phyloP scores from a whole-genome alignment of 306 rosid species.

The Sicyos baderoa region DNA sequence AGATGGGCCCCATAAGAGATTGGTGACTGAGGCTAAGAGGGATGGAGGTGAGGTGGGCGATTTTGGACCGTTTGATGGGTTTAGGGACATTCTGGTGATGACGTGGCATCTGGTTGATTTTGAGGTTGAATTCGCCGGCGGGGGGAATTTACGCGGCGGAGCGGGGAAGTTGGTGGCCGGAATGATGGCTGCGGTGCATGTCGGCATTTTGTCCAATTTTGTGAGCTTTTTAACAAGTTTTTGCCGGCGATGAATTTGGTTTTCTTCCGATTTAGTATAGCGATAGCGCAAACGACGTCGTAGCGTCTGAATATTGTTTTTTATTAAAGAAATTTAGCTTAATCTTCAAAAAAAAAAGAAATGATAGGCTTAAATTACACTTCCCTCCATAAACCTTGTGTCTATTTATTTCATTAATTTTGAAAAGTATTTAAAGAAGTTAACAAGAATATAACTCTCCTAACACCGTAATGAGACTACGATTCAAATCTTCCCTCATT shows the following conservation, averaged over 20 bases:
- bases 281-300: background rate
- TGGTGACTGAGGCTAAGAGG: constrained; percentile 41
- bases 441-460: too few relatives aligned
- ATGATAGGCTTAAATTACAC: too few relatives aligned
- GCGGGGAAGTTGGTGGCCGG: constrained; percentile 15
- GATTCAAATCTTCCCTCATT: too few relatives aligned
- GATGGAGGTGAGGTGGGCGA: constrained; percentile 16
- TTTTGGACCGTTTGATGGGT: constrained; percentile 25
- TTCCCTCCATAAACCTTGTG: too few relatives aligned
- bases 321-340: background rate
- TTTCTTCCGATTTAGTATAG: background rate
- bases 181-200: background rate
- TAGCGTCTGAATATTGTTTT: background rate
- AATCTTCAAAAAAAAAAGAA: background rate
- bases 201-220: background rate
- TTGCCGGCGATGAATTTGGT: background rate
- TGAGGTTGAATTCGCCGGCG: constrained; percentile 16
- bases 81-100: constrained; percentile 35
- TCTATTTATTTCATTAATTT: too few relatives aligned
- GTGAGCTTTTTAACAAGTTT: background rate
- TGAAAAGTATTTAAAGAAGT: too few relatives aligned
- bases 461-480: too few relatives aligned
- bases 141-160: constrained; percentile 18
- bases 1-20: constrained; percentile 81
- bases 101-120: constrained; percentile 15